Conservation (phyloP, 768 basidiomycete species). For the Tricholoma furcatifolium region DNA sequence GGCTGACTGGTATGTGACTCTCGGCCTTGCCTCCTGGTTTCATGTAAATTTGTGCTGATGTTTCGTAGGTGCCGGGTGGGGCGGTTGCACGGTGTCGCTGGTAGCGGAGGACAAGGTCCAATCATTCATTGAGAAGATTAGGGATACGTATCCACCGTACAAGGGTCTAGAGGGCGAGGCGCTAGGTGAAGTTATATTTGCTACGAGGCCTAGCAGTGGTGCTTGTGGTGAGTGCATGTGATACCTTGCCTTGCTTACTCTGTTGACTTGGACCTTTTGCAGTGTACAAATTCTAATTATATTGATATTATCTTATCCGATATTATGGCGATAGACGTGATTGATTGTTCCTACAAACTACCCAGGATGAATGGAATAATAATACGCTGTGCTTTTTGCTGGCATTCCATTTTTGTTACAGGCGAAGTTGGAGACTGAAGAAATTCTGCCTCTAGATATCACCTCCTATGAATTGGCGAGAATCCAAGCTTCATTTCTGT, state of each 20-base stretch:
- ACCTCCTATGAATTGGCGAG: no score
- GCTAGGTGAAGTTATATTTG: constrained; percentile 71
- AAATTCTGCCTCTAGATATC: no score
- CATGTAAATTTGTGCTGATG: neutral
- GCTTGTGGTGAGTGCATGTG: constrained; percentile 54
- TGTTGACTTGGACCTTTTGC: neutral
- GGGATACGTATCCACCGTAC: constrained; percentile 64
- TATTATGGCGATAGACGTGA: no score
- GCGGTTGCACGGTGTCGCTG: constrained; percentile 84
- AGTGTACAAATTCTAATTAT: constrained; percentile 4
- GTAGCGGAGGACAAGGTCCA: constrained; percentile 64
- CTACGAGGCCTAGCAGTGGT: constrained; percentile 79
- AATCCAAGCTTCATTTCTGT: no score
- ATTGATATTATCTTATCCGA: no score
- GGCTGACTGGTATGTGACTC: constrained; percentile 66
- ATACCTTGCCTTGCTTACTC: neutral
- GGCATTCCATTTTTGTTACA: no score
- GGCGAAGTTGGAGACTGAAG: no score
- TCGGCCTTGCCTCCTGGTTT: neutral
- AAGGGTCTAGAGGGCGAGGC: constrained; percentile 53
- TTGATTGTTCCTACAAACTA: no score
- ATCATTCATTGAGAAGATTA: constrained; percentile 61
- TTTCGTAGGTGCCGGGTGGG: constrained; percentile 82
- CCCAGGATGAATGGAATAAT: no score
- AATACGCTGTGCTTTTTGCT: no score